Evolutionary conservation across 2,329 filamentous ascomycete species (phyloP).

Genomic region (Sporothrix pseudoabietina): DNA sequence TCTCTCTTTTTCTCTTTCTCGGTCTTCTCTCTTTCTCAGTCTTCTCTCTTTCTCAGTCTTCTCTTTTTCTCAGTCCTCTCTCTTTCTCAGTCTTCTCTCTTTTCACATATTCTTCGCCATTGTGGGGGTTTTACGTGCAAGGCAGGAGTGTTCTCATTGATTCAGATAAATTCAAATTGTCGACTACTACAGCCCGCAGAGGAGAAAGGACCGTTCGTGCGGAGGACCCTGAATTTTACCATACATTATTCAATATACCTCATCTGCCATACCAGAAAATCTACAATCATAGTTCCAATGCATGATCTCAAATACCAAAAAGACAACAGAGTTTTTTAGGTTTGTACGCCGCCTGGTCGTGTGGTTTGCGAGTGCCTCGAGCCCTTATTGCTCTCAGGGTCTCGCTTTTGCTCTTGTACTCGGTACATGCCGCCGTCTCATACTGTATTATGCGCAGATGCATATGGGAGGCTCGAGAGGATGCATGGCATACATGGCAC

Average conservation of each 20-base stretch:
- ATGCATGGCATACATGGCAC: not conserved
- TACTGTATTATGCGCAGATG: not conserved
- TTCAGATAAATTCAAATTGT: not conserved
- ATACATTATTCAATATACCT: not conserved
- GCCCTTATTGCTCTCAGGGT: not conserved
- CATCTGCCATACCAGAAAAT: not conserved
- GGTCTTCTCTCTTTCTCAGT: not conserved
- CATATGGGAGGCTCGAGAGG: not conserved
- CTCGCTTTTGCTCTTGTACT: not conserved
- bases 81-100: not conserved
- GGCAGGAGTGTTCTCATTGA: not conserved
- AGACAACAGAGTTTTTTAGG: not conserved
- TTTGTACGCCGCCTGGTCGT: not conserved
- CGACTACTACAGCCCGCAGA: not conserved
- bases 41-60: not conserved
- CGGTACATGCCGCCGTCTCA: not conserved
- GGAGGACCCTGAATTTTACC: not conserved
- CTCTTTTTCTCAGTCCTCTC: not conserved
- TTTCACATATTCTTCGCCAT: not conserved
- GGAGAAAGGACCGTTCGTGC: not conserved
- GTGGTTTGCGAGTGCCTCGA: not conserved
- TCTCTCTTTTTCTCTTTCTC: too few species aligned
- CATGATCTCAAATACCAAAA: not conserved
- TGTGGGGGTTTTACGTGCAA: not conserved
- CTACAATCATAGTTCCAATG: not conserved